Base-by-base conservation (phyloP, 2,329 filamentous ascomycete genomes). In the Byssochlamys sp. region DNA sequence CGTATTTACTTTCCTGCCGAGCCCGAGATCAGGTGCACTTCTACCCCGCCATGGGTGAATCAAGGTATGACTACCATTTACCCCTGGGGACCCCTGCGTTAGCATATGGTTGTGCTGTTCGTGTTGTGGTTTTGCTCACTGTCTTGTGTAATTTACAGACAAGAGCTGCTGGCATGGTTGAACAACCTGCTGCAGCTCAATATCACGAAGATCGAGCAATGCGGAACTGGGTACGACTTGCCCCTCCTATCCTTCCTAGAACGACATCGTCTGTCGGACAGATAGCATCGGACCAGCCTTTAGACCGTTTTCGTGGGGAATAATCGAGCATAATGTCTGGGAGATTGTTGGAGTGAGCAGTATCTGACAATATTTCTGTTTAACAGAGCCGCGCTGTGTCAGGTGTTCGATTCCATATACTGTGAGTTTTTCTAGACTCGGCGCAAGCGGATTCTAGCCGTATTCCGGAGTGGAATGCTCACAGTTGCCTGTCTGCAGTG, bases 381-480 rank as follows among this genome's bases (percentile, higher is more conserved):
- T 52, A 61, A 61, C 66, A 97, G 92, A 73, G 92, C 94, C 66
- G 92, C 92, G 53, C 83, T 96, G 61, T 99, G 94, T 80, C 94
- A 99, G 78, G 85, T 99, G 69, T 96, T 96, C 75, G 94, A 99
- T 80, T 96, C 91, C 75, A 96, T 99, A 80, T 97, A 91, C 80
- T 85, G 83, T 85, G 73, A 72, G 81, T 74, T 54, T 48, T 14
- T 24, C 49, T 31, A 2, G 19, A 12, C 39, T 10, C 48, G 45
- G 29, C 24, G 55, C 52, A 33, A 35, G 31, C 31, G 12, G 57
- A 27, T 35, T 50, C 10, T 35, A 49, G n/a, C 26, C 31, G 10
- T 49, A 52, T 35, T 51, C 53, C 51, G 11, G 26, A 27, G 29
- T 19, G 51, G 14, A 26, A 48, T 45, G 57, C 60, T 63, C 48